These are phyloP conservation scores for Berkeleyomyces rouxiae DNA, from an alignment of 2,329 filamentous ascomycete genomes.

Conservation along the genomic window DNA sequence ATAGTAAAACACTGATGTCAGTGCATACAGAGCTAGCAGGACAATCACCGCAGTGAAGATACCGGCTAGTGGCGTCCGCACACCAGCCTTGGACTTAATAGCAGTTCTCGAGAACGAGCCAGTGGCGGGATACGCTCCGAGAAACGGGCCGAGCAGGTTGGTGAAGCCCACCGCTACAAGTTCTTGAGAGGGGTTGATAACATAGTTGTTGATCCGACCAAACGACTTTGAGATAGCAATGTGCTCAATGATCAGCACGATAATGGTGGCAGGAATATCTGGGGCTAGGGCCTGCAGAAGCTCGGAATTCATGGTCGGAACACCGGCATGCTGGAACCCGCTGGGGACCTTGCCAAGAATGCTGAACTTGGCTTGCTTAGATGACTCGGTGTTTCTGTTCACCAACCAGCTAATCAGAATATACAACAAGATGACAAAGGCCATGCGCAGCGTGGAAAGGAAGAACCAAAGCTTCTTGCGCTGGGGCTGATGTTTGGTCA, in stretches of 20 bases:
- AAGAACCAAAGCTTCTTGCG: constrained; percentile 62
- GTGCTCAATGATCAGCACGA: constrained; percentile 92
- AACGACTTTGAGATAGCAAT: constrained; percentile 97
- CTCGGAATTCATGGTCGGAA: constrained; percentile 47
- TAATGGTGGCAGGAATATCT: constrained; percentile 70
- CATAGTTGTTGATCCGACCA: constrained; percentile 88
- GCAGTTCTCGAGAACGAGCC: constrained; percentile 93
- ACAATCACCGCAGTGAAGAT: constrained; percentile 76
- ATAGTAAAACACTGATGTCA: constrained; percentile 83
- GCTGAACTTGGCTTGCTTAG: constrained; percentile 38
- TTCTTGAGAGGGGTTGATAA: constrained; percentile 88
- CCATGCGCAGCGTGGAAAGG: constrained; percentile 58
- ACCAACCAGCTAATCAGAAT: constrained; percentile 58
- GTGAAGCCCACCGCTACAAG: constrained; percentile 85
- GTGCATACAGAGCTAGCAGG: constrained; percentile 73
- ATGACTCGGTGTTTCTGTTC: constrained; percentile 40
- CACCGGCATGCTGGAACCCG: constrained; percentile 64
- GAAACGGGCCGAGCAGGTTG: constrained; percentile 77
- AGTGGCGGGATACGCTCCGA: constrained; percentile 74
- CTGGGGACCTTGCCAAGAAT: constrained; percentile 45
- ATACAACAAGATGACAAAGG: constrained; percentile 67
- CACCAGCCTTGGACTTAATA: constrained; percentile 93
- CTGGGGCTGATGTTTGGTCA: constrained; percentile 50
- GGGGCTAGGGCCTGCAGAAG: constrained; percentile 53
- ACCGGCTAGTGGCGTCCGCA: constrained; percentile 78